Percentiles rank a stretch among this genome's conserved stretches.
These are phyloP conservation scores for Salvia miltiorrhiza DNA, from an alignment of 257 asterid species.

Conservation along the genomic window DNA sequence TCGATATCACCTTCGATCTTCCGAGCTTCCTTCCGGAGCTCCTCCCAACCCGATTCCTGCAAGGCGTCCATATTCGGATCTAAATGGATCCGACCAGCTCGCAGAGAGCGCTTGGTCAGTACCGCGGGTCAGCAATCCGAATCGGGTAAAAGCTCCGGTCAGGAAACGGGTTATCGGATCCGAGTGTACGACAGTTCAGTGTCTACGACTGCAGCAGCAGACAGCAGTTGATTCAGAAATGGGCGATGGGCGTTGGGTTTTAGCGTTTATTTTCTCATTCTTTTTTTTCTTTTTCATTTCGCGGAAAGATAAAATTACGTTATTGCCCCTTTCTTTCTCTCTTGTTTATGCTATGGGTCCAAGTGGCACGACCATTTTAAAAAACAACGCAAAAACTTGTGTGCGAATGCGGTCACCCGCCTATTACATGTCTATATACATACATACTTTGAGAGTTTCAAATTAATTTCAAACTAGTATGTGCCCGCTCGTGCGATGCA, in stretches of 20 bases:
- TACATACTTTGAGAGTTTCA: too few relatives aligned
- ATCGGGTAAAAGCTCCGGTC: conserved; percentile 19
- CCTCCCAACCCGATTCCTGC: conserved; percentile 99
- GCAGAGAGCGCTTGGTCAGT: background rate
- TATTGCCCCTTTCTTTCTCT: background rate
- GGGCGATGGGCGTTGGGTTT: conserved; percentile 15
- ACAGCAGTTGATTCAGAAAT: conserved; percentile 30
- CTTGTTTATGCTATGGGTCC: too few relatives aligned
- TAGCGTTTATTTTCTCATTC: background rate
- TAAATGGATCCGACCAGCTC: conserved; percentile 32
- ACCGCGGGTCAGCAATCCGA: background rate
- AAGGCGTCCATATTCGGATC: conserved; percentile 57
- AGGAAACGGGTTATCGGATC: conserved; percentile 19
- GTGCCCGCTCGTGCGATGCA: too few relatives aligned
- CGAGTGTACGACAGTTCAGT: conserved; percentile 18
- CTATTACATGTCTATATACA: too few relatives aligned
- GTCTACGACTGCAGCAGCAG: conserved; percentile 23
- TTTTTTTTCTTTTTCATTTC: background rate
- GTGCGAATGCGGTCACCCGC: too few relatives aligned
- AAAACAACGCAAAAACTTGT: too few relatives aligned
- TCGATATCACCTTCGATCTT: conserved; percentile 98
- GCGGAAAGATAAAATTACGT: background rate
- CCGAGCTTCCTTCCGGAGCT: conserved; percentile 91
- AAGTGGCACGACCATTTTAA: too few relatives aligned
- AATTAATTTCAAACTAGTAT: too few relatives aligned